Conservation (phyloP, 2,329 filamentous ascomycete genomes). For the Talaromyces sp. region DNA sequence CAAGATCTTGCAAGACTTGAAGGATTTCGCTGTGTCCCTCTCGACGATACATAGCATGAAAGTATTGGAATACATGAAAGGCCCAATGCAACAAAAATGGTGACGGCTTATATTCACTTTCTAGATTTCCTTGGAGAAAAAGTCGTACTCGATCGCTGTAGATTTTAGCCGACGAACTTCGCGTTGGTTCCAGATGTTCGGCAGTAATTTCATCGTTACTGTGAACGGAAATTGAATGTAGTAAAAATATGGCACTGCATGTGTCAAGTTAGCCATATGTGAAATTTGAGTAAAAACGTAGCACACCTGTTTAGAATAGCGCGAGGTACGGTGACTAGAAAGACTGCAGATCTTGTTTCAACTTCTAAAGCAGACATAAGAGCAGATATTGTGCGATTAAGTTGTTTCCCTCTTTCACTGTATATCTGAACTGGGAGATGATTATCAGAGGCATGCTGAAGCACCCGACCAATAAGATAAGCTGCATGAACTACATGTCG, state of each 20-base stretch:
- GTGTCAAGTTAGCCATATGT: not conserved
- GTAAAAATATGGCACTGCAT: not conserved
- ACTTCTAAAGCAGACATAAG: constrained; percentile 11
- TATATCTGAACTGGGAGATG: not conserved
- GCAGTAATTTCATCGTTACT: not conserved
- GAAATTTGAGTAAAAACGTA: not conserved
- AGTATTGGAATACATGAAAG: not conserved
- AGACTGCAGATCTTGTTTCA: constrained; percentile 7
- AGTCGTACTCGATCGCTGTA: not conserved
- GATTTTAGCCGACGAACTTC: not conserved
- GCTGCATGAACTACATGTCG: constrained; percentile 14
- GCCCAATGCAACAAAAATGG: not conserved
- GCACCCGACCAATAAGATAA: constrained; percentile 11
- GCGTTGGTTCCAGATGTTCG: not conserved
- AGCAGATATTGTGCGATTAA: constrained; percentile 13
- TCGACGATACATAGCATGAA: not conserved
- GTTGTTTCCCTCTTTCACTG: constrained; percentile 7
- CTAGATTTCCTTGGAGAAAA: not conserved
- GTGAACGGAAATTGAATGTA: not conserved
- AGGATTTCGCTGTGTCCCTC: not conserved
- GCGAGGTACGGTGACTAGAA: constrained; percentile 13
- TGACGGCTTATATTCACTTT: not conserved
- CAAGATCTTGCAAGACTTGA: not conserved
- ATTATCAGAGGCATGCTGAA: constrained; percentile 12
- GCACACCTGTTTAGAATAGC: constrained; percentile 12